Evolutionary conservation across 306 rosid species (phyloP).

Genomic region (Pueraria montana): DNA sequence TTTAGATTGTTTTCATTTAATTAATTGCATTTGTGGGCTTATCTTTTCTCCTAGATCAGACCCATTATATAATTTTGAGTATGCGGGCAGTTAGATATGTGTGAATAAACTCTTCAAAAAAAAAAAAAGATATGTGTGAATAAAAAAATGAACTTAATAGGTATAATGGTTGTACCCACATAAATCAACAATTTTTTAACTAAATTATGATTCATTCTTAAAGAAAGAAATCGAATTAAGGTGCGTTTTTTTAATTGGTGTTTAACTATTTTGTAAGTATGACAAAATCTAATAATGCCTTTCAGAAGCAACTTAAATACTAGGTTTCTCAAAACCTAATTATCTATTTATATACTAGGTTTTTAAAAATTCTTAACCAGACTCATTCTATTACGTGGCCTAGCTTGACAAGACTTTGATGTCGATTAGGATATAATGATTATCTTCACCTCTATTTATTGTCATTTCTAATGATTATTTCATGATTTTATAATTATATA

Average conservation of each 20-base stretch:
- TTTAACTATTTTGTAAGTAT: neutral
- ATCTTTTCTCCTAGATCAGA: conserved; percentile 21
- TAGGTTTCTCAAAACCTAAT: too few relatives aligned
- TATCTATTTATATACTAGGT: too few relatives aligned
- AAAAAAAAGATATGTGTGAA: neutral
- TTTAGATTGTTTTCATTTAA: conserved; percentile 1
- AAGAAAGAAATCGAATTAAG: neutral
- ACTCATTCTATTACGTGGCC: too few relatives aligned
- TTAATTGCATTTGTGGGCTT: neutral
- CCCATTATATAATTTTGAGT: neutral
- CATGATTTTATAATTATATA: too few relatives aligned
- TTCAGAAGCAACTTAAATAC: too few relatives aligned
- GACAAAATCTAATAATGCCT: neutral
- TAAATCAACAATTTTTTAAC: neutral
- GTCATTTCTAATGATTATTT: too few relatives aligned
- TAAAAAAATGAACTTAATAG: neutral
- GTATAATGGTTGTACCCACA: neutral
- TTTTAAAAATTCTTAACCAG: too few relatives aligned
- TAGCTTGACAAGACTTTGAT: too few relatives aligned
- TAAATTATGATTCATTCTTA: neutral
- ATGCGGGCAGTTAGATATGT: neutral
- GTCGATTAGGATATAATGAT: too few relatives aligned
- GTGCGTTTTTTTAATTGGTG: too few relatives aligned
- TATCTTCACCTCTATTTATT: too few relatives aligned
- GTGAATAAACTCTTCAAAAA: too few relatives aligned